Conservation (phyloP, 768 basidiomycete genomes). For the Paxillus rubicundulus region DNA sequence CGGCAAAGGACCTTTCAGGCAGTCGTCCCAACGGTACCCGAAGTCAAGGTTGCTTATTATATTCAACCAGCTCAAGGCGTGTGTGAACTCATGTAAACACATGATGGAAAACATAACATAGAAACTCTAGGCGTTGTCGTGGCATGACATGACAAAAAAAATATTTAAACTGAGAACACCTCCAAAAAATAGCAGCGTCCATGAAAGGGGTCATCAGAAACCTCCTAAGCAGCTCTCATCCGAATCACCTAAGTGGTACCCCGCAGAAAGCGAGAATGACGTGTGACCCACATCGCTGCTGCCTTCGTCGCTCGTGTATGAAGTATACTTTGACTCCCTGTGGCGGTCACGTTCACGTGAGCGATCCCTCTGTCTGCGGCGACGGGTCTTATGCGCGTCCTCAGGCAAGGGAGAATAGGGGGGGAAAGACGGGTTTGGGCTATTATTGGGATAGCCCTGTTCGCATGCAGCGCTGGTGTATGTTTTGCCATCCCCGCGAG, state of each 20-base stretch:
- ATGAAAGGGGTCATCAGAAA: slow-evolving; percentile 8
- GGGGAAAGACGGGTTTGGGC: slow-evolving; percentile 4
- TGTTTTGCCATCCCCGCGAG: slow-evolving; percentile 10
- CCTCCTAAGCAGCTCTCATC: slow-evolving; percentile 19
- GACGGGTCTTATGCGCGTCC: slow-evolving; percentile 9
- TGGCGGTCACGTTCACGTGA: slow-evolving; percentile 11
- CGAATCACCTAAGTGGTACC: slow-evolving; percentile 1
- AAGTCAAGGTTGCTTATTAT: not conserved
- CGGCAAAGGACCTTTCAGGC: too few relatives aligned
- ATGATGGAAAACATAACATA: slow-evolving; percentile 3
- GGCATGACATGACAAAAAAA: not conserved
- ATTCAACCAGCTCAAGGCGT: not conserved
- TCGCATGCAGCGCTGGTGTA: slow-evolving; percentile 1
- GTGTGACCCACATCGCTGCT: slow-evolving; percentile 6
- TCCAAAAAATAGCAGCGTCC: not conserved
- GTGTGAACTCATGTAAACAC: not conserved
- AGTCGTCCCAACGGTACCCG: too few relatives aligned
- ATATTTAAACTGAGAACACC: not conserved
- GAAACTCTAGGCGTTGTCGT: slow-evolving; percentile 7
- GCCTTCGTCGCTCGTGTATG: slow-evolving; percentile 8
- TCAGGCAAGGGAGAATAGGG: slow-evolving; percentile 5
- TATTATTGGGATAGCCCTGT: slow-evolving; percentile 3
- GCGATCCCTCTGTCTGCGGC: slow-evolving; percentile 12
- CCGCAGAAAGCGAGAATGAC: not conserved
- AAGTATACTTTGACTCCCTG: slow-evolving; percentile 3